Base-by-base conservation (phyloP, 805 yeast species). In the Wickerhamiella slavikovae region DNA sequence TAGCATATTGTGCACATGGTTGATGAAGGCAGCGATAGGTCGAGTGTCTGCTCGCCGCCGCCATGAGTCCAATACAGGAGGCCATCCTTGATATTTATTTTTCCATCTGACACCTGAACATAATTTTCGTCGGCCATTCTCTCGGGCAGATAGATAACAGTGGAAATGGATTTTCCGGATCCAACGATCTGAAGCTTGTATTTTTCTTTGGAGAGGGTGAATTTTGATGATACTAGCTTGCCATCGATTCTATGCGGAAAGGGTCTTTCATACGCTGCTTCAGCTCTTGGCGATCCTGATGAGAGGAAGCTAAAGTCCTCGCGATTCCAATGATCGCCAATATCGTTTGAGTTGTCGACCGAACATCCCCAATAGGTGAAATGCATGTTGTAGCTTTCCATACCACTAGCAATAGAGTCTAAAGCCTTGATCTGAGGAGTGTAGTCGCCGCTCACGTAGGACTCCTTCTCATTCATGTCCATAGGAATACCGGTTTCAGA, bases 401-500 rank as follows among this genome's bases (percentile, higher is more conserved):
- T 49, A 0, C 89, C 94, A 42, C 54, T 64, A 3, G 71, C 62
- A 24, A 80, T 43, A 0, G 93, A 91, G 52, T 83, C 95, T 44
- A 78, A 52, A 0, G 93, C 93, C 10, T 63, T 54, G 6, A 73
- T 71, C 42, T 83, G 94, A 2, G 78, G 59, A 4, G 58, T 47
- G 45, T 67, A 82, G 35, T 67, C 64, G 1, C 78, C 76, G 35
- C 56, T 59, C 1, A 48, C 45, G 41, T 64, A 80, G 0, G 93
- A 76, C 31, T 52, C 57, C 44, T 75, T 77, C 35, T 66, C 60
- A 47, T 82, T 82, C 93, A 83, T 77, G 49, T 83, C 93, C 50
- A 73, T 78, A 3, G 95, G 95, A 74, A 82, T 77, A 4, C 95
- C 95, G 7, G 83, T 79, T 48, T 83, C 95, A 1, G 91, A 68